These are phyloP conservation scores for Tolypocladium cylindrosporum DNA, from an alignment of 2,329 filamentous ascomycete genomes.

Conservation along the genomic window DNA sequence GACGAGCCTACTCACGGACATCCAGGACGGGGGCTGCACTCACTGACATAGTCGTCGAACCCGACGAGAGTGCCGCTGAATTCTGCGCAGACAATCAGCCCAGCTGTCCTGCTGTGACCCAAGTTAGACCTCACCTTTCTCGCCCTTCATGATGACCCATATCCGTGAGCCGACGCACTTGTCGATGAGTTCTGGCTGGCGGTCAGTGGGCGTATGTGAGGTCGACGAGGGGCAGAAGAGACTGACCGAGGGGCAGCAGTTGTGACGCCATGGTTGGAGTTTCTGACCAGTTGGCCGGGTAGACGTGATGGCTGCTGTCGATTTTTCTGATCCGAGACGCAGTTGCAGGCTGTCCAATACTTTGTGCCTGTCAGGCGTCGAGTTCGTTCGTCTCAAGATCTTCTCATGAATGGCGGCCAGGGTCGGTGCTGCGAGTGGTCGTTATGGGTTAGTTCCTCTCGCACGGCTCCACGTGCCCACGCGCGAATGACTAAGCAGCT, in stretches of 20 bases:
- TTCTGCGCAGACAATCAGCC: slow-evolving; percentile 44
- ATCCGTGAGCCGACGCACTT: slow-evolving; percentile 97
- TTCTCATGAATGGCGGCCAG: not conserved
- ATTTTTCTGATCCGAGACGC: not conserved
- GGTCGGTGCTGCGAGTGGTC: not conserved
- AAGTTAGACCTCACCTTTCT: slow-evolving; percentile 59
- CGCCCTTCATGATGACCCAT: slow-evolving; percentile 99
- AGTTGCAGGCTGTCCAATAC: not conserved
- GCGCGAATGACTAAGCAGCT: slow-evolving; percentile 25
- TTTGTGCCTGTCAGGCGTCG: not conserved
- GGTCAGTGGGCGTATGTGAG: slow-evolving; percentile 1
- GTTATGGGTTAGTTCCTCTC: not conserved
- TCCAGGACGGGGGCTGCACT: slow-evolving; percentile 33
- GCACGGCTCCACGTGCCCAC: slow-evolving; percentile 23
- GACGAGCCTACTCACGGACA: not conserved
- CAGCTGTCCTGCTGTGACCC: not conserved
- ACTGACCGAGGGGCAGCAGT: slow-evolving; percentile 59
- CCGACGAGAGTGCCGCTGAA: slow-evolving; percentile 91
- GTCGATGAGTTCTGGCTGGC: slow-evolving; percentile 77
- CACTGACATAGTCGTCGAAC: slow-evolving; percentile 99
- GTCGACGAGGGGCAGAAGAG: not conserved
- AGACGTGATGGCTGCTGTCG: not conserved
- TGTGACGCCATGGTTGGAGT: slow-evolving; percentile 54
- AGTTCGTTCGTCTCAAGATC: not conserved
- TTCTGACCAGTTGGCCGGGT: not conserved